Percentiles rank a stretch among this genome's conserved stretches.
These are phyloP conservation scores for Eutypella sp. DNA, from an alignment of 2,329 filamentous ascomycete genomes.

Conservation along the genomic window DNA sequence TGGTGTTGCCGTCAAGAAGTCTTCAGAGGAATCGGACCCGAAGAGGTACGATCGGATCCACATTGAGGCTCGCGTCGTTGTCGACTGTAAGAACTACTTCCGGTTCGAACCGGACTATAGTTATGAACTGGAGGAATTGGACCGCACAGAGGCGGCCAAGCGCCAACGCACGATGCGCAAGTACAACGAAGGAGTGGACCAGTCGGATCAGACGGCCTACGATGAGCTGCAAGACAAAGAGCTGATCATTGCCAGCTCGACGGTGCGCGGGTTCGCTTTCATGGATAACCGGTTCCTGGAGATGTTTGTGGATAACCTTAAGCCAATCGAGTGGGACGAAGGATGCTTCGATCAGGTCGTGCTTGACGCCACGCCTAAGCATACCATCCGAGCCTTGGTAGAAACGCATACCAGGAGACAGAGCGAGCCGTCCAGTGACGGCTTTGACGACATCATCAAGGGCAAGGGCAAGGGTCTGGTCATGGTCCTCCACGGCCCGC, in stretches of 20 bases:
- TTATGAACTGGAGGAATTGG: conserved; percentile 16
- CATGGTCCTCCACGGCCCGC: conserved; percentile 11
- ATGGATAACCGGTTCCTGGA: conserved; percentile 21
- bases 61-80: conserved; percentile 25
- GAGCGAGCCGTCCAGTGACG: background rate
- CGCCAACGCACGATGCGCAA: conserved; percentile 17
- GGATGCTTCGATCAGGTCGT: conserved; percentile 8
- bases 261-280: conserved; percentile 19
- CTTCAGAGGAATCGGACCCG: background rate
- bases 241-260: conserved; percentile 14
- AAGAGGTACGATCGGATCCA: conserved; percentile 14
- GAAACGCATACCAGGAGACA: conserved; percentile 8
- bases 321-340: conserved; percentile 22
- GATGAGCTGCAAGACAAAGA: conserved; percentile 20
- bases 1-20: conserved; percentile 16
- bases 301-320: conserved; percentile 9
- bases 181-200: conserved; percentile 21
- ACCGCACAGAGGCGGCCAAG: conserved; percentile 14
- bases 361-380: conserved; percentile 7
- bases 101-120: conserved; percentile 18
- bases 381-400: conserved; percentile 9
- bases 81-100: conserved; percentile 26
- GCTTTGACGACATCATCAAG: conserved; percentile 14
- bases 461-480: conserved; percentile 16
- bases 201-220: conserved; percentile 8